Percentiles rank a stretch among this genome's conserved stretches.
Evolutionary conservation across 108 stramenopile species (phyloP).

Genomic region (Nitzschia inconspicua): DNA sequence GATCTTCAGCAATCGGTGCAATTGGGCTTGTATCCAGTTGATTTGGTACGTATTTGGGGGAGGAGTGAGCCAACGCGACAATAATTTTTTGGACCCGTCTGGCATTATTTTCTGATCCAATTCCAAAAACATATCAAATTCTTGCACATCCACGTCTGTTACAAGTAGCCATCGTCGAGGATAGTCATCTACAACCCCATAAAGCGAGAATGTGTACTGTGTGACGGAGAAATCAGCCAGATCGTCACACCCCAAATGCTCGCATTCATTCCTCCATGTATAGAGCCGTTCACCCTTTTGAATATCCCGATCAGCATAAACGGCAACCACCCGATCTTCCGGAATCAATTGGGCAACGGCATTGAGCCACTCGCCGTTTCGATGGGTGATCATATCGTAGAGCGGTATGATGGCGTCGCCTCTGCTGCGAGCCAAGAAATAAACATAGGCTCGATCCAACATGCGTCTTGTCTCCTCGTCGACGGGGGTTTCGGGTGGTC

Average conservation of each 20-base stretch:
- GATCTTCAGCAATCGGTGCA: neutral
- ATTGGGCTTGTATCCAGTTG: neutral
- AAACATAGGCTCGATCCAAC: too few species aligned
- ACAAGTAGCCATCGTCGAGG: neutral
- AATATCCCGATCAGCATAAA: conserved; percentile 1
- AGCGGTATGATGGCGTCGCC: too few species aligned
- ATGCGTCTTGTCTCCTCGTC: too few species aligned
- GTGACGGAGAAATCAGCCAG: neutral
- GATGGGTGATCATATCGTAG: conserved; percentile 3
- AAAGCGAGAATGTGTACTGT: neutral
- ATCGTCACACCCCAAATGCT: neutral
- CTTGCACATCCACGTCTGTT: neutral
- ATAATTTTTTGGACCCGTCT: neutral
- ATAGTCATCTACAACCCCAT: conserved; percentile 2
- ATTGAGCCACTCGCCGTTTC: neutral
- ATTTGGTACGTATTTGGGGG: neutral
- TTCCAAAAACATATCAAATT: neutral
- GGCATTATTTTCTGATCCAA: neutral
- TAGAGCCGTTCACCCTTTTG: neutral
- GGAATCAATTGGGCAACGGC: neutral
- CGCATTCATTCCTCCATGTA: neutral
- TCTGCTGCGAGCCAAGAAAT: too few species aligned
- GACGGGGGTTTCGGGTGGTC: too few species aligned
- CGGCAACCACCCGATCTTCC: neutral
- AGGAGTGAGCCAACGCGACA: neutral